A percentile compares a stretch with the other conserved stretches of the same genome.
Conservation (phyloP, 1,284 basidiomycete genomes). For the Ceratobasidium sp. region DNA sequence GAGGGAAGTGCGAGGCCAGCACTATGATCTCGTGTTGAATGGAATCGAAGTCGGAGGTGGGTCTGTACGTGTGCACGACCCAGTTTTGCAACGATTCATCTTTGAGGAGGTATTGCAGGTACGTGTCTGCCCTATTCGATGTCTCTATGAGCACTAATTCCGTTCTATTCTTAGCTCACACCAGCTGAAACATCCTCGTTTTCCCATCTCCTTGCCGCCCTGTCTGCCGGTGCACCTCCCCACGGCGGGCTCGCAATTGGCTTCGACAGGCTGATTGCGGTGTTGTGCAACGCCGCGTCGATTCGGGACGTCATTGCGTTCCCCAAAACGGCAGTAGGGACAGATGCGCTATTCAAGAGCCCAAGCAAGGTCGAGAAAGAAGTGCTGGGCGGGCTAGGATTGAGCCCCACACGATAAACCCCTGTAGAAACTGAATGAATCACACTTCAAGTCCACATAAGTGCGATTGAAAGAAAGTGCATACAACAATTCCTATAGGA, state of each 20-base stretch:
- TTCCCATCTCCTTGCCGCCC: conserved; percentile 81
- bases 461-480: conserved; percentile 7
- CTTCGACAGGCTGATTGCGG: conserved; percentile 90
- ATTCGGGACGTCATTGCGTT: conserved; percentile 97
- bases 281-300: conserved; percentile 81
- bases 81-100: conserved; percentile 82
- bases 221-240: conserved; percentile 89
- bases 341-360: conserved; percentile 89
- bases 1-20: conserved; percentile 84
- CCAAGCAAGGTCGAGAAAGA: conserved; percentile 67
- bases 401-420: conserved; percentile 22
- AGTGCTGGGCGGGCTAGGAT: conserved; percentile 56
- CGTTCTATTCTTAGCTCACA: conserved; percentile 62
- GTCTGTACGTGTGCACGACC: conserved; percentile 90
- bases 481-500: conserved; percentile 12
- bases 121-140: conserved; percentile 43
- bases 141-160: not conserved
- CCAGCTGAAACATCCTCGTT: conserved; percentile 78
- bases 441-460: conserved; percentile 25
- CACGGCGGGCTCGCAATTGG: conserved; percentile 96
- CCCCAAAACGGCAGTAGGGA: conserved; percentile 84
- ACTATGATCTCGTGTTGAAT: conserved; percentile 97
- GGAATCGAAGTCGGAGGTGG: conserved; percentile 94
- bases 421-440: not conserved
- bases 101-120: conserved; percentile 82